These are phyloP conservation scores for Alliaria petiolata DNA, from an alignment of 345 rosid genomes.

Conservation along the genomic window DNA sequence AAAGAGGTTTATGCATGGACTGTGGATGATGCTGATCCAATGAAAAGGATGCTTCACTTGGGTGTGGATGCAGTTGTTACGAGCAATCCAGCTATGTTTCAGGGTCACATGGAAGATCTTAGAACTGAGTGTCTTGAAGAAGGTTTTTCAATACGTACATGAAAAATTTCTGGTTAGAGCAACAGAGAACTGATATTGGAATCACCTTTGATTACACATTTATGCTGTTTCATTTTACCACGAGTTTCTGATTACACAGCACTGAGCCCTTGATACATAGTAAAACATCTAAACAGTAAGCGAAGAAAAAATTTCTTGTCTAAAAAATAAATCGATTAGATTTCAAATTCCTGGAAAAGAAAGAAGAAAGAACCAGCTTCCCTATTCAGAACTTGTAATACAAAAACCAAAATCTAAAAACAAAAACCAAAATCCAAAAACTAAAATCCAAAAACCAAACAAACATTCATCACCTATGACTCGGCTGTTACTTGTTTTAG, in stretches of 20 bases:
- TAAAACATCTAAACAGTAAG: not conserved
- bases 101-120: constrained; percentile 58
- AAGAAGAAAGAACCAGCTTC: constrained; percentile 3
- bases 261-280: not conserved
- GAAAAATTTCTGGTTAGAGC: not conserved
- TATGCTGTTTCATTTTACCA: too few species aligned
- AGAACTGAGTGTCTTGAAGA: constrained; percentile 72
- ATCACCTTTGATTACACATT: not conserved
- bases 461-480: too few species aligned
- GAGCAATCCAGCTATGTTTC: constrained; percentile 62
- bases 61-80: constrained; percentile 78
- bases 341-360: not conserved
- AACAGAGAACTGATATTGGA: not conserved
- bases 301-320: not conserved
- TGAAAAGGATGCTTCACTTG: constrained; percentile 61
- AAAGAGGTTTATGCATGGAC: constrained; percentile 88
- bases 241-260: not conserved
- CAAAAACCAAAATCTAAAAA: too few species aligned
- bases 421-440: too few species aligned
- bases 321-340: not conserved
- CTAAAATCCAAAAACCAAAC: too few species aligned
- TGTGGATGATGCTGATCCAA: constrained; percentile 70
- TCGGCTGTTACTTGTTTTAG: not conserved
- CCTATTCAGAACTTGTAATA: not conserved
- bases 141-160: constrained; percentile 48